phyloP scores from a whole-genome alignment of 2,329 filamentous ascomycete genomes.

The Aspergillus tanneri region DNA sequence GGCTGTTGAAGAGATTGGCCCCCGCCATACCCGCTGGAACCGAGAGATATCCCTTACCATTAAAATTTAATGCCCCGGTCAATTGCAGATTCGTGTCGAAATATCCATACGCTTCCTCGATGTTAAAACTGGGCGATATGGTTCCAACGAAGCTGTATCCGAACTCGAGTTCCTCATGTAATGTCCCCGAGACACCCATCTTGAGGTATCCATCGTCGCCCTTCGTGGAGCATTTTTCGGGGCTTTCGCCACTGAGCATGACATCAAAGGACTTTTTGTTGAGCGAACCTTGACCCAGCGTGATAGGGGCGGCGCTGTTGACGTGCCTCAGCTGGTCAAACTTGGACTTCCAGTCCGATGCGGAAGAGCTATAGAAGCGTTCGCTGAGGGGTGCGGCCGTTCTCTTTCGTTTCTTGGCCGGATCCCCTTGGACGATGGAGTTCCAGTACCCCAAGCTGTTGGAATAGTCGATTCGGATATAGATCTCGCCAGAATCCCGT shows the following conservation, averaged over 20 bases:
- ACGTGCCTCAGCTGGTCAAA: background rate
- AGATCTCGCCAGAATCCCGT: constrained; percentile 1
- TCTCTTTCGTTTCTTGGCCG: constrained; percentile 1
- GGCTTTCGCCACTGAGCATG: constrained; percentile 3
- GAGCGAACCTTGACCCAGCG: too few species aligned
- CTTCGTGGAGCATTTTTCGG: constrained; percentile 1
- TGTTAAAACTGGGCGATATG: background rate
- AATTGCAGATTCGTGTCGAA: background rate
- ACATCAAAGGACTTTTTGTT: constrained; percentile 1
- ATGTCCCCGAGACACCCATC: background rate
- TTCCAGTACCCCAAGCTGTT: constrained; percentile 3
- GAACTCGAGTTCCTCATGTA: background rate
- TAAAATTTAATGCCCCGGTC: background rate
- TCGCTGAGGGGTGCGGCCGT: background rate
- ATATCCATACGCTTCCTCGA: background rate
- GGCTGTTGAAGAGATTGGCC: background rate
- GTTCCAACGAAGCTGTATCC: background rate
- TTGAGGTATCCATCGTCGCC: constrained; percentile 3
- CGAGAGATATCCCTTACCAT: background rate
- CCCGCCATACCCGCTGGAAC: background rate
- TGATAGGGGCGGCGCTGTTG: background rate
- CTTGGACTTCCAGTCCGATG: background rate
- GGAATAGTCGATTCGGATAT: constrained; percentile 7
- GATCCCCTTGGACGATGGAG: constrained; percentile 2
- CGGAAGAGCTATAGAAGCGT: constrained; percentile 1